Percentiles rank a stretch among this genome's conserved stretches.
Evolutionary conservation across 202 grass and related monocot species (phyloP).

Genomic region (Setaria italica): DNA sequence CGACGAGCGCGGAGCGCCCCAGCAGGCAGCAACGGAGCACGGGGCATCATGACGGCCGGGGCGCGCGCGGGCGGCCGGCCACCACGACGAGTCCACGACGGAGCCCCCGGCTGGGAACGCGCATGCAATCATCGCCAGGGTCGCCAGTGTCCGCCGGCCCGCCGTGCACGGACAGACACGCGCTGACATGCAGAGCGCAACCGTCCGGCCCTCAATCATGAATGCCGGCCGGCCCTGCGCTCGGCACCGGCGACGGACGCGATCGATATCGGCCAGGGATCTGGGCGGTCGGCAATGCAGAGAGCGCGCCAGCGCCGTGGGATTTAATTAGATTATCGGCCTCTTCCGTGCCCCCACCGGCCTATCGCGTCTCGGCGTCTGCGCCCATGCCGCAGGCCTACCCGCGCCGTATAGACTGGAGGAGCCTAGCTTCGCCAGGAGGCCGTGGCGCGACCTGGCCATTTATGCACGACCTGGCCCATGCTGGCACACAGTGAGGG

Average conservation of each 20-base stretch:
- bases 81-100: neutral
- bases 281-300: neutral
- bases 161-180: neutral
- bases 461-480: no score
- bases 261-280: neutral
- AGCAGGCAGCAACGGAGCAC: neutral
- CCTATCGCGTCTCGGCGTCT: conserved; percentile 27
- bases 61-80: neutral
- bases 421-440: no score
- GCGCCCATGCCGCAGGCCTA: conserved; percentile 38
- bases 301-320: neutral
- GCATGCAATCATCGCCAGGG: conserved; percentile 5
- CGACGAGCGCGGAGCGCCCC: neutral
- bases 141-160: neutral
- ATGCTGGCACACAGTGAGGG: neutral
- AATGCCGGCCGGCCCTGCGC: conserved; percentile 26
- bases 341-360: conserved; percentile 30
- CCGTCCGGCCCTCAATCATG: conserved; percentile 35
- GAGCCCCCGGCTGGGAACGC: neutral
- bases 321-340: conserved; percentile 15
- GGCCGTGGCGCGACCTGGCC: neutral
- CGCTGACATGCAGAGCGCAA: neutral
- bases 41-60: neutral
- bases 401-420: neutral
- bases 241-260: neutral